Percentiles rank a stretch among this genome's conserved stretches.
These are phyloP conservation scores for Flaveria bidentis DNA, from an alignment of 129 eudicot genomes.

Conservation along the genomic window DNA sequence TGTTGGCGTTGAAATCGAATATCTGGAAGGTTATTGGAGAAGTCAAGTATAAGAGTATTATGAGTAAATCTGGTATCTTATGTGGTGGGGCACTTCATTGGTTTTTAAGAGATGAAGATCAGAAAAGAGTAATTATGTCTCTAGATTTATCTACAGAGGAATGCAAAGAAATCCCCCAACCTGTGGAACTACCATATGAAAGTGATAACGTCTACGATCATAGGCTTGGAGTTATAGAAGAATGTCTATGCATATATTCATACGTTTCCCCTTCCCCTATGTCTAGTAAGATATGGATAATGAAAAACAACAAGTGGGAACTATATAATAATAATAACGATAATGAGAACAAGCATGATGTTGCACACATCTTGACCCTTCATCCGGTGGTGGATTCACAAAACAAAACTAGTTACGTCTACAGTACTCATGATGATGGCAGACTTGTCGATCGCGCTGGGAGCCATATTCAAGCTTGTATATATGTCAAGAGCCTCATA, in stretches of 20 bases:
- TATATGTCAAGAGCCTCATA: background rate
- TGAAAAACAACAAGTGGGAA: constrained; percentile 5
- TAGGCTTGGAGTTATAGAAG: background rate
- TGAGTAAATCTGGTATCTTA: background rate
- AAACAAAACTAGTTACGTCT: background rate
- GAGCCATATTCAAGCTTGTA: background rate
- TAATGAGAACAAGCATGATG: background rate
- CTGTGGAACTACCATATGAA: background rate
- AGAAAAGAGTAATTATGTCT: background rate
- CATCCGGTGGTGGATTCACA: background rate
- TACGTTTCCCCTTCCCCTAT: background rate
- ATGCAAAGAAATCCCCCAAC: constrained; percentile 2
- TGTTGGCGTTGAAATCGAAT: background rate
- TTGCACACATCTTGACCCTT: background rate
- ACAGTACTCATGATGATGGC: background rate
- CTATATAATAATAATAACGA: background rate
- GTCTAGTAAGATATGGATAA: background rate
- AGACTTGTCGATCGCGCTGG: background rate
- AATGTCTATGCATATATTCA: background rate
- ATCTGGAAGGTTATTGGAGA: background rate
- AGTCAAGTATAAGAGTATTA: background rate
- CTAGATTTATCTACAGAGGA: constrained; percentile 3
- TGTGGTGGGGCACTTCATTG: background rate
- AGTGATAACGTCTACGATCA: background rate
- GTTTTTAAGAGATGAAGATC: background rate